phyloP scores from a whole-genome alignment of 1,284 basidiomycete species.

The Anthracocystis walkeri region DNA sequence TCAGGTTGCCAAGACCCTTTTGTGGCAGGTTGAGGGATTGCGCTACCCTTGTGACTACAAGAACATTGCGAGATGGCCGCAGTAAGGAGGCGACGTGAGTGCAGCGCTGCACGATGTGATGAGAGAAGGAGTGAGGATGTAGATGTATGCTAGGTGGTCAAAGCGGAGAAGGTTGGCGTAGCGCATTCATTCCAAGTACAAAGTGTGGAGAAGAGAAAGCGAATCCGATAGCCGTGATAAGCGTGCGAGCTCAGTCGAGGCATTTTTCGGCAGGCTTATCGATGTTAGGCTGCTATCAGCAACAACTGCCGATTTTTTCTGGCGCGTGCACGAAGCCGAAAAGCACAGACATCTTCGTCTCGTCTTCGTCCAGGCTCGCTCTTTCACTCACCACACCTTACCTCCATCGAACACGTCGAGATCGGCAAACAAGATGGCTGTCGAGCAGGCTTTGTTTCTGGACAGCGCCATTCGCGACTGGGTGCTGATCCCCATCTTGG shows the following conservation, averaged over 20 bases:
- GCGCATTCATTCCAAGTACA: constrained; percentile 1
- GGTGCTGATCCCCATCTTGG: constrained; percentile 93
- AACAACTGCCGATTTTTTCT: not conserved
- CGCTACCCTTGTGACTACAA: not conserved
- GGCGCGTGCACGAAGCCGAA: constrained; percentile 6
- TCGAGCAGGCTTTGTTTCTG: constrained; percentile 54
- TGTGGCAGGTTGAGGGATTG: not conserved
- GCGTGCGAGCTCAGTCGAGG: not conserved
- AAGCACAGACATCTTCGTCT: constrained; percentile 8
- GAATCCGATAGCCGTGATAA: constrained; percentile 5
- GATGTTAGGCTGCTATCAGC: not conserved
- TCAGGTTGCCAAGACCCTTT: not conserved
- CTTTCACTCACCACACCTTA: not conserved
- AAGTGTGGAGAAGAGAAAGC: constrained; percentile 13
- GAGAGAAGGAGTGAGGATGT: not conserved
- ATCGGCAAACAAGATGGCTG: constrained; percentile 26
- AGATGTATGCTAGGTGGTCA: not conserved
- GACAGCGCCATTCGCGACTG: constrained; percentile 71
- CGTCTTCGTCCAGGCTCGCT: not conserved
- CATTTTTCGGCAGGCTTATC: not conserved
- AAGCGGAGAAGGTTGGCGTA: constrained; percentile 2
- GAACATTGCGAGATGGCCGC: not conserved
- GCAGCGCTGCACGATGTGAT: not conserved
- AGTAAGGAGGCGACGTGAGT: not conserved
- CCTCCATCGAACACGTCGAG: not conserved